phyloP scores from a whole-genome alignment of 805 yeast genomes.

The Metschnikowia drakensbergensis region DNA sequence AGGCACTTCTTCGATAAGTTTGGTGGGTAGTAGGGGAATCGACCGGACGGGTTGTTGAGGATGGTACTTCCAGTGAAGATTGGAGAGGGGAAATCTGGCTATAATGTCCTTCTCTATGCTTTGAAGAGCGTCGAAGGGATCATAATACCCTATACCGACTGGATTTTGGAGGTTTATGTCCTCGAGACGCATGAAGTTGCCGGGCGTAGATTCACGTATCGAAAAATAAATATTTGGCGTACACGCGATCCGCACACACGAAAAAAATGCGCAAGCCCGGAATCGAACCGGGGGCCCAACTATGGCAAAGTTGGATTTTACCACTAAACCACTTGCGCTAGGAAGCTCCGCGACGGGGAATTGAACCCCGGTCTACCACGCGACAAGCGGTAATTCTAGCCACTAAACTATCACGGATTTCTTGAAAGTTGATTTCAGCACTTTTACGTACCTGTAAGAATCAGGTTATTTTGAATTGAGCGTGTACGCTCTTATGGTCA shows the following conservation, averaged over 20 bases:
- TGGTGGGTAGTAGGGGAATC: conserved; percentile 54
- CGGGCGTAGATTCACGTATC: neutral
- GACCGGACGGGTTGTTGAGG: conserved; percentile 55
- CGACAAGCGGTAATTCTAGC: conserved; percentile 24
- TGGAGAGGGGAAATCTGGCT: conserved; percentile 51
- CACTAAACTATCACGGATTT: conserved; percentile 23
- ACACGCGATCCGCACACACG: neutral
- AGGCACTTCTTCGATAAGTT: conserved; percentile 57
- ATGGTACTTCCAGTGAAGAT: conserved; percentile 63
- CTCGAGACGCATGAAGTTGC: conserved; percentile 10
- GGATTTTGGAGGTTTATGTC: conserved; percentile 15
- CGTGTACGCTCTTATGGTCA: too few species aligned
- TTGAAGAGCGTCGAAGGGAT: conserved; percentile 63
- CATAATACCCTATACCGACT: conserved; percentile 57
- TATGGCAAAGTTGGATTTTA: conserved; percentile 22
- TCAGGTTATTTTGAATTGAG: neutral
- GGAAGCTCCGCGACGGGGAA: conserved; percentile 23
- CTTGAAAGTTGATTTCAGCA: neutral
- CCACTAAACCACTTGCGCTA: conserved; percentile 22
- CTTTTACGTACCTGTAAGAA: neutral
- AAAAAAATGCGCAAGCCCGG: conserved; percentile 22
- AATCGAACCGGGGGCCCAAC: conserved; percentile 24
- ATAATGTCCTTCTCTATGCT: conserved; percentile 42
- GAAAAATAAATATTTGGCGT: neutral
- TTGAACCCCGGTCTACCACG: conserved; percentile 24